Conservation (phyloP, 1,284 basidiomycete genomes). For the Porodaedalea pini region DNA sequence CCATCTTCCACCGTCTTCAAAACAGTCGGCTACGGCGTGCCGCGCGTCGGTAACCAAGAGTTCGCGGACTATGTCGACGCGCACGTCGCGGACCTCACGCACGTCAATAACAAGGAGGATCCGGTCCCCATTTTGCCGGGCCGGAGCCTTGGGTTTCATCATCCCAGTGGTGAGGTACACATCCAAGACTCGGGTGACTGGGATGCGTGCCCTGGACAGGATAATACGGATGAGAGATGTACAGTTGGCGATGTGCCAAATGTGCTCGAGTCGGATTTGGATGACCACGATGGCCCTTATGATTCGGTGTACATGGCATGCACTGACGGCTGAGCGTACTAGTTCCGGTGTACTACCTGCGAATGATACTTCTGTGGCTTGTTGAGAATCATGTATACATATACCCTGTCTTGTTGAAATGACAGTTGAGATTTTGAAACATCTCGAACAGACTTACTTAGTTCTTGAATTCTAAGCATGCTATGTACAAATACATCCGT, state of each 20-base stretch:
- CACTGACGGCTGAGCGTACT: not conserved
- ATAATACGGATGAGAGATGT: conserved; percentile 20
- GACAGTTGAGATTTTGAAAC: too few species aligned
- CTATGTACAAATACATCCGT: not conserved
- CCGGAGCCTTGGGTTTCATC: conserved; percentile 28
- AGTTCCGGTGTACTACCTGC: too few species aligned
- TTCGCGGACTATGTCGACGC: conserved; percentile 58
- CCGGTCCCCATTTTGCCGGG: conserved; percentile 32
- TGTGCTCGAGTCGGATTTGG: conserved; percentile 18
- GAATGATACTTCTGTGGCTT: too few species aligned
- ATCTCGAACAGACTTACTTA: too few species aligned
- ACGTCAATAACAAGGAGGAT: conserved; percentile 32
- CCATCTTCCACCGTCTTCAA: conserved; percentile 32
- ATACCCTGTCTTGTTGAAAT: too few species aligned
- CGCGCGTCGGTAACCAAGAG: conserved; percentile 60
- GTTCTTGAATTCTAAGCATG: too few species aligned
- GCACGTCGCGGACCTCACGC: conserved; percentile 34
- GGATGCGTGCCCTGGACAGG: conserved; percentile 25
- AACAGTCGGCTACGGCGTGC: conserved; percentile 49
- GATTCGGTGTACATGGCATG: conserved; percentile 24
- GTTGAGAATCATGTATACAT: too few species aligned
- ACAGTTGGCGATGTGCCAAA: conserved; percentile 21
- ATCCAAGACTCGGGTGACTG: conserved; percentile 25
- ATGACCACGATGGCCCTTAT: conserved; percentile 25
- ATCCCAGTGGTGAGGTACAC: conserved; percentile 32